phyloP scores from a whole-genome alignment of 768 basidiomycete genomes.

The Hypsizygus marmoreus region DNA sequence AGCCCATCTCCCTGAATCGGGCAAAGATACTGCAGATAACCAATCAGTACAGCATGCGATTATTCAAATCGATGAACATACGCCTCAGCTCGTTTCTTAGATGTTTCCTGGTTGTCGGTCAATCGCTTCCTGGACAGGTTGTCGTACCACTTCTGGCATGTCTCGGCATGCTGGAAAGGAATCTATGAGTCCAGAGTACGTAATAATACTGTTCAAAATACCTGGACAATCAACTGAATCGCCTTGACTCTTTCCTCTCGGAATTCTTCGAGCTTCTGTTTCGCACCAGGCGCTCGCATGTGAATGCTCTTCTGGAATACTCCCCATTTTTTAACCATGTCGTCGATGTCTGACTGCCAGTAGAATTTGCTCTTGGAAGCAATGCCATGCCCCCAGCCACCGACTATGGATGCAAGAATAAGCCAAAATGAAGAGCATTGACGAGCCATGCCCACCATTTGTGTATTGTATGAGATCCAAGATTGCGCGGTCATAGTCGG shows the following conservation, averaged over 20 bases:
- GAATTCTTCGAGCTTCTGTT: constrained; percentile 26
- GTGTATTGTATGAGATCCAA: constrained; percentile 33
- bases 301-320: constrained; percentile 19
- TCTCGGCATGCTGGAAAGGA: constrained; percentile 9
- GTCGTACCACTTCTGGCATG: constrained; percentile 11
- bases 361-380: constrained; percentile 30
- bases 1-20: constrained; percentile 20
- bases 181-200: neutral
- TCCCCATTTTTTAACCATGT: constrained; percentile 19
- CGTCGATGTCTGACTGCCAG: constrained; percentile 32
- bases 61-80: neutral
- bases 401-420: constrained; percentile 21
- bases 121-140: neutral
- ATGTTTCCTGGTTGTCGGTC: neutral
- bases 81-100: constrained; percentile 10
- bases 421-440: neutral
- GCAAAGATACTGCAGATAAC: constrained; percentile 16
- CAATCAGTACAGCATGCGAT: neutral
- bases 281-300: constrained; percentile 21
- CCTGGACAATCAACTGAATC: constrained; percentile 15
- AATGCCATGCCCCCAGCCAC: constrained; percentile 29
- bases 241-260: constrained; percentile 14
- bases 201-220: neutral
- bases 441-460: constrained; percentile 23
- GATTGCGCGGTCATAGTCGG: constrained; percentile 24